Percentiles rank a stretch among this genome's conserved stretches.
These are phyloP conservation scores for Pythium aquatile DNA, from an alignment of 352 stramenopile genomes.

Conservation along the genomic window DNA sequence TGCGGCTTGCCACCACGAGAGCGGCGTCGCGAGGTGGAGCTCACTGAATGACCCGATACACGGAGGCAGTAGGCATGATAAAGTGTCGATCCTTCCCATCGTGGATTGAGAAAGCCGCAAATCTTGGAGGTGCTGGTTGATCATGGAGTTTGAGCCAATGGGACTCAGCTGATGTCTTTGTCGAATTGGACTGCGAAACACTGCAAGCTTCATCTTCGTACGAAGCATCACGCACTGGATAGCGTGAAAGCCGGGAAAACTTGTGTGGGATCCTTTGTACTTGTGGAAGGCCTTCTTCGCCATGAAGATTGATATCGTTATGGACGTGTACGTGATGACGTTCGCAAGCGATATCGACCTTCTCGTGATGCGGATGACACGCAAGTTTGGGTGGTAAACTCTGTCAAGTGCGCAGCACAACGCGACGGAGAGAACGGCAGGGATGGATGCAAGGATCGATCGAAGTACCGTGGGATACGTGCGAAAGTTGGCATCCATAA, in stretches of 20 bases:
- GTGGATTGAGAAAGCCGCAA: slow-evolving; percentile 9
- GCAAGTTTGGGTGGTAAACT: slow-evolving; percentile 16
- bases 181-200: background rate
- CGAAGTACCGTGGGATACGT: slow-evolving; percentile 23
- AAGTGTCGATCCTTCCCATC: background rate
- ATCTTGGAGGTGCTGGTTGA: slow-evolving; percentile 6
- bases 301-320: slow-evolving; percentile 33
- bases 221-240: slow-evolving; percentile 31
- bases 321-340: slow-evolving; percentile 28
- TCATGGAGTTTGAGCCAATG: background rate
- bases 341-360: slow-evolving; percentile 22
- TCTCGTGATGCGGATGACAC: slow-evolving; percentile 4
- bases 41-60: background rate
- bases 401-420: slow-evolving; percentile 26
- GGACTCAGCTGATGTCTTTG: background rate
- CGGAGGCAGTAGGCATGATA: background rate
- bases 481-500: slow-evolving; percentile 37
- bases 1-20: background rate
- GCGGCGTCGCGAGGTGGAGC: background rate
- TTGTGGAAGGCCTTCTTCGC: slow-evolving; percentile 25
- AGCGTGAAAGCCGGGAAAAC: slow-evolving; percentile 11
- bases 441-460: slow-evolving; percentile 28
- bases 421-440: slow-evolving; percentile 28
- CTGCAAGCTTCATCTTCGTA: slow-evolving; percentile 15
- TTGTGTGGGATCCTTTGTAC: slow-evolving; percentile 1